phyloP scores from a whole-genome alignment of 1,284 basidiomycete species.

The Marasmius oreades region DNA sequence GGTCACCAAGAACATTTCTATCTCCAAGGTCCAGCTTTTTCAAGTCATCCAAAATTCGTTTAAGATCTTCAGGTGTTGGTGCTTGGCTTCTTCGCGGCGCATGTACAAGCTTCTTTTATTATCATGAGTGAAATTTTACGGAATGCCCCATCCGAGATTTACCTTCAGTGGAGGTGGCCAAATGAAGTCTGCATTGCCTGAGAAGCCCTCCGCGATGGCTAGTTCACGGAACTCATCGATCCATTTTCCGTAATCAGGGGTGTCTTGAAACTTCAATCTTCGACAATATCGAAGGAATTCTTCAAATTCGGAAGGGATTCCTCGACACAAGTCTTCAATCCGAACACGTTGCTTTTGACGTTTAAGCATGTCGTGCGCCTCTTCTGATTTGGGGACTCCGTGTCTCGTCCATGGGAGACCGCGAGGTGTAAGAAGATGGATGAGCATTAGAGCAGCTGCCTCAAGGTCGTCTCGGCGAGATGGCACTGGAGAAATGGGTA shows the following conservation, averaged over 20 bases:
- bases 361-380: slow-evolving; percentile 58
- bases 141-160: slow-evolving; percentile 2
- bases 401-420: slow-evolving; percentile 74
- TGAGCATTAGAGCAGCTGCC: slow-evolving; percentile 71
- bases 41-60: slow-evolving; percentile 53
- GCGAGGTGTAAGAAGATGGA: slow-evolving; percentile 71
- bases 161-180: slow-evolving; percentile 60
- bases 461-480: slow-evolving; percentile 75
- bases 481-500: slow-evolving; percentile 44
- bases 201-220: slow-evolving; percentile 54
- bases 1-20: slow-evolving; percentile 47
- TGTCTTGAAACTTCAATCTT: slow-evolving; percentile 59
- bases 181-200: slow-evolving; percentile 54
- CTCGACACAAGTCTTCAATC: slow-evolving; percentile 66
- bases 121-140: slow-evolving; percentile 8
- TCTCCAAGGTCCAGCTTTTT: slow-evolving; percentile 52
- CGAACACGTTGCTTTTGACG: slow-evolving; percentile 52
- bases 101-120: slow-evolving; percentile 18
- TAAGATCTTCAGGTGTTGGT: slow-evolving; percentile 38
- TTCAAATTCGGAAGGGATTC: slow-evolving; percentile 67
- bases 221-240: slow-evolving; percentile 55
- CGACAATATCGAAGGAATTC: slow-evolving; percentile 71
- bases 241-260: slow-evolving; percentile 65
- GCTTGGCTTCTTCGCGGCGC: slow-evolving; percentile 25
- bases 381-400: slow-evolving; percentile 65